Percentiles rank a stretch among this genome's conserved stretches.
These are phyloP conservation scores for Fraxinus paxiana DNA, from an alignment of 305 asterid genomes.

Conservation along the genomic window DNA sequence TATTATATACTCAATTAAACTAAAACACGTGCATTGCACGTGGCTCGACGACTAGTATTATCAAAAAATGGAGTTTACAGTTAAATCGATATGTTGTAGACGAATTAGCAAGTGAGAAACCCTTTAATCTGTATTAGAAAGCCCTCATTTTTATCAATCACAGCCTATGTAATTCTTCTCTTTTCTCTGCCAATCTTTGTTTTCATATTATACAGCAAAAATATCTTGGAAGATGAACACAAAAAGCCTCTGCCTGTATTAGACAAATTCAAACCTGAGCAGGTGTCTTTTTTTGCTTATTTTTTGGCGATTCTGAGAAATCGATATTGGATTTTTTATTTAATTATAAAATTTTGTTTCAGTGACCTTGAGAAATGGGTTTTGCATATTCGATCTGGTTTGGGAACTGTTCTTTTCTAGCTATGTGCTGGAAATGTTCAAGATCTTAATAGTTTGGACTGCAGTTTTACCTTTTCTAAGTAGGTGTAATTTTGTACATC, in stretches of 20 bases:
- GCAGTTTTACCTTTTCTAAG: slow-evolving; percentile 1
- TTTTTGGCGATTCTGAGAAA: background rate
- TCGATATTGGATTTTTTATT: background rate
- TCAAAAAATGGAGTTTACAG: no score
- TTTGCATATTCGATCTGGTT: background rate
- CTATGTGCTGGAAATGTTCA: background rate
- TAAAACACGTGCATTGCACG: no score
- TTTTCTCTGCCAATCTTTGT: slow-evolving; percentile 54
- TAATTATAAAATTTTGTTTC: background rate
- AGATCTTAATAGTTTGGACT: background rate
- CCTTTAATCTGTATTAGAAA: slow-evolving; percentile 34
- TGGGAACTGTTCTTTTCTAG: slow-evolving; percentile 1
- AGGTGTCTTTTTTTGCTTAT: slow-evolving; percentile 24
- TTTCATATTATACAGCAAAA: slow-evolving; percentile 57
- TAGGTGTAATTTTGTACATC: background rate
- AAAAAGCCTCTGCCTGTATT: slow-evolving; percentile 33
- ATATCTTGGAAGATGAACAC: slow-evolving; percentile 50
- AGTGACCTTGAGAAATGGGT: background rate
- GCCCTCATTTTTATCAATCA: slow-evolving; percentile 43
- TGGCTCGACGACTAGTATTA: no score
- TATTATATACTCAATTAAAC: no score
- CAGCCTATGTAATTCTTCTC: slow-evolving; percentile 53
- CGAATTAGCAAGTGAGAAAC: slow-evolving; percentile 16
- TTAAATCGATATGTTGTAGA: background rate
- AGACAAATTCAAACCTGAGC: slow-evolving; percentile 29